Evolutionary conservation across 2,329 filamentous ascomycete species (phyloP).

Genomic region (Fusarium sp.): DNA sequence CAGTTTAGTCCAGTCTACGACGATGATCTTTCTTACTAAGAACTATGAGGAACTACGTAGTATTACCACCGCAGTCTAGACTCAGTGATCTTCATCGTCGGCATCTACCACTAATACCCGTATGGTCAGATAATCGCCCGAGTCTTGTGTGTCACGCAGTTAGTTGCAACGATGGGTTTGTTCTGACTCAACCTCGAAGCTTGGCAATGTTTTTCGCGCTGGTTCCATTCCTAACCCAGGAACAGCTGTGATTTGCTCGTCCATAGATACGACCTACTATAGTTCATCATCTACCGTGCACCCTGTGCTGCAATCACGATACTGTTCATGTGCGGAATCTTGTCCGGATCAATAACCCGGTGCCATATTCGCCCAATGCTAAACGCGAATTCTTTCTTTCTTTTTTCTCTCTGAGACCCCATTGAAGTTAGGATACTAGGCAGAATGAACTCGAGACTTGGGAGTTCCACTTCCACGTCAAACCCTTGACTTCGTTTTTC

Average conservation of each 20-base stretch:
- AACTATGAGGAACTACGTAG: slow-evolving; percentile 13
- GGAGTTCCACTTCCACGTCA: slow-evolving; percentile 31
- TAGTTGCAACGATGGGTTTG: slow-evolving; percentile 19
- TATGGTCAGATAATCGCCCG: slow-evolving; percentile 34
- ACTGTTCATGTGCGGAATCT: slow-evolving; percentile 23
- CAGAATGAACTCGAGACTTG: neutral
- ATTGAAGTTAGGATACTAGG: slow-evolving; percentile 12
- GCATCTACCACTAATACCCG: slow-evolving; percentile 21
- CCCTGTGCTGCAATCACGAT: slow-evolving; percentile 17
- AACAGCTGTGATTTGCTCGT: slow-evolving; percentile 16
- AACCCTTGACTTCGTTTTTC: slow-evolving; percentile 37
- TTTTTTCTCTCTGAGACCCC: slow-evolving; percentile 1
- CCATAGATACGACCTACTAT: slow-evolving; percentile 19
- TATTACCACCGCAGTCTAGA: slow-evolving; percentile 37
- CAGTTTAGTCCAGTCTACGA: slow-evolving; percentile 6
- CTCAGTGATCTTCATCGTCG: slow-evolving; percentile 37
- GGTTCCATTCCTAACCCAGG: slow-evolving; percentile 17
- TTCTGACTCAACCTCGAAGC: slow-evolving; percentile 35
- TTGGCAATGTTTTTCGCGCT: slow-evolving; percentile 26
- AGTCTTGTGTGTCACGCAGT: slow-evolving; percentile 36
- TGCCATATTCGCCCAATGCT: neutral
- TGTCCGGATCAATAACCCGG: slow-evolving; percentile 16
- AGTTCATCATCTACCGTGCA: slow-evolving; percentile 10
- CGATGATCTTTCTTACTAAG: slow-evolving; percentile 29
- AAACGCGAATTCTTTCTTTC: neutral